These are phyloP conservation scores for Glomus cerebriforme DNA, from an alignment of 192 early-diverging fungal species.

Conservation along the genomic window DNA sequence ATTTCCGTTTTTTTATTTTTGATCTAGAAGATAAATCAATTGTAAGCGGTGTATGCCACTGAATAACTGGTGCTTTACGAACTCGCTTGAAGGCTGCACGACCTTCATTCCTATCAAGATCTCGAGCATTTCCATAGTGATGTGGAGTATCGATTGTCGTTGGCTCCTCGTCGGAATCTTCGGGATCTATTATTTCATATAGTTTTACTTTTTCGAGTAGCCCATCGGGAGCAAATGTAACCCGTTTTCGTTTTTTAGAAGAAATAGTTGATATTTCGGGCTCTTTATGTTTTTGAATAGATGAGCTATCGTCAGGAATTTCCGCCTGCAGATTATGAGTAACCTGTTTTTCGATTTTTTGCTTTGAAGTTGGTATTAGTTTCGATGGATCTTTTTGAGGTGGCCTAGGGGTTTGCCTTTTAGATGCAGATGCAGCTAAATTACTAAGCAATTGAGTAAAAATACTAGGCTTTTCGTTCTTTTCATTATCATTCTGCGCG, in stretches of 20 bases:
- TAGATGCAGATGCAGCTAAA: background rate
- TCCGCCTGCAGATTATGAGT: background rate
- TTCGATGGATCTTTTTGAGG: background rate
- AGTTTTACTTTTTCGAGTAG: conserved; percentile 19
- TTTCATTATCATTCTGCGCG: background rate
- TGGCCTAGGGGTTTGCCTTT: background rate
- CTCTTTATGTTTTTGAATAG: background rate
- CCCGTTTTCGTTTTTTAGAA: conserved; percentile 28
- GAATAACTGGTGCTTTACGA: conserved; percentile 16
- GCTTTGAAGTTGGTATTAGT: background rate
- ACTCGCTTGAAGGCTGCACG: conserved; percentile 29
- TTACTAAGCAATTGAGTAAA: background rate
- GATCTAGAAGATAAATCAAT: background rate
- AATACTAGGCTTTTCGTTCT: background rate
- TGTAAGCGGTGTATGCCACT: conserved; percentile 5
- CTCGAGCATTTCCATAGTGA: conserved; percentile 37
- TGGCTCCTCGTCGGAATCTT: background rate
- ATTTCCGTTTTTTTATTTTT: background rate
- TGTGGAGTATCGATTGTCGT: conserved; percentile 23
- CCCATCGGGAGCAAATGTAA: conserved; percentile 28
- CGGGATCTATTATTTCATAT: conserved; percentile 29
- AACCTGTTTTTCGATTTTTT: background rate
- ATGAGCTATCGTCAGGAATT: background rate
- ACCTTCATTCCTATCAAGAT: conserved; percentile 36
- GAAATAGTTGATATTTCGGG: background rate